Conservation (phyloP, 768 basidiomycete species). For the Rhizopogon rudus region DNA sequence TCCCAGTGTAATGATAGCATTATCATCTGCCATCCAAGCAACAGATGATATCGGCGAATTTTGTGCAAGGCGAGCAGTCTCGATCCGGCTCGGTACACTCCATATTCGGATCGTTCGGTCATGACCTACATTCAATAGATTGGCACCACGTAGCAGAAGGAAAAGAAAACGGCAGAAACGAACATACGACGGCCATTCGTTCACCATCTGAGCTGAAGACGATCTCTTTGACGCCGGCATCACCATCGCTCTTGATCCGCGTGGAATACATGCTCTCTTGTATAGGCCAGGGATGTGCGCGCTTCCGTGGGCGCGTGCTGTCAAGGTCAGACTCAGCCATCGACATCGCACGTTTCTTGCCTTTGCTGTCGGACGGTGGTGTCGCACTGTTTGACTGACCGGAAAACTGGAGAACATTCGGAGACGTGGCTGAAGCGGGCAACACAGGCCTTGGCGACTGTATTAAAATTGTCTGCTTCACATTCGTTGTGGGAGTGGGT, state of each 20-base stretch:
- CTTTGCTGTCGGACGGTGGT: constrained; percentile 23
- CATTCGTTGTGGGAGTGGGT: constrained; percentile 12
- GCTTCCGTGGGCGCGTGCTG: constrained; percentile 28
- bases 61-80: constrained; percentile 54
- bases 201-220: constrained; percentile 49
- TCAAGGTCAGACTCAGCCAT: constrained; percentile 18
- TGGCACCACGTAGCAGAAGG: not conserved
- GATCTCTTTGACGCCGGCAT: constrained; percentile 42
- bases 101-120: constrained; percentile 64
- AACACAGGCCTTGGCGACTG: constrained; percentile 24
- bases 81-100: constrained; percentile 41
- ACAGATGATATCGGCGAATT: constrained; percentile 43
- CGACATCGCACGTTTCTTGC: constrained; percentile 35
- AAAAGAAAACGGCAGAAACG: constrained; percentile 19
- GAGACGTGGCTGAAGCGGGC: constrained; percentile 27
- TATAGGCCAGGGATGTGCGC: constrained; percentile 44
- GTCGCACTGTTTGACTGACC: constrained; percentile 20
- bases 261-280: constrained; percentile 33
- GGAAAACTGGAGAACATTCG: constrained; percentile 27
- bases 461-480: constrained; percentile 18
- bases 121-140: constrained; percentile 32
- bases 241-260: constrained; percentile 40
- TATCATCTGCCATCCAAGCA: constrained; percentile 56
- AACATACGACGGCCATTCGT: constrained; percentile 54
- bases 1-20: constrained; percentile 51